phyloP scores from a whole-genome alignment of 306 rosid genomes.

The Calophaca sinica region DNA sequence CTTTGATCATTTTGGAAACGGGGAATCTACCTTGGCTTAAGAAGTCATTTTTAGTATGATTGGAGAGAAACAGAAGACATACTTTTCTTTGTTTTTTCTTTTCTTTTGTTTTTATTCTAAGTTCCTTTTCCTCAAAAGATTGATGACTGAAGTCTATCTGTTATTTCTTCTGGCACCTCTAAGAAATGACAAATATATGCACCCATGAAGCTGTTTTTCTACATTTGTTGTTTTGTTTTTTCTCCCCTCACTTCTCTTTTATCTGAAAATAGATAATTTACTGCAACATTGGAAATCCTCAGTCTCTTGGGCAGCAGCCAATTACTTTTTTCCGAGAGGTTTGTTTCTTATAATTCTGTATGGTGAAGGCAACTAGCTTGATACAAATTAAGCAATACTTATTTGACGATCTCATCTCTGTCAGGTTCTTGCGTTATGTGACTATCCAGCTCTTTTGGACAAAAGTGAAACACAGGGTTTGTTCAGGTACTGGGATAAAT shows the following conservation, averaged over 20 bases:
- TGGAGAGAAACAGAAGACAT: not conserved
- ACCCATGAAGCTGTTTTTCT: not conserved
- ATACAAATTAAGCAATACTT: slow-evolving; percentile 14
- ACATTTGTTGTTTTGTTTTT: not conserved
- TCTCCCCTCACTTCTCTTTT: slow-evolving; percentile 37
- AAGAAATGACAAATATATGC: not conserved
- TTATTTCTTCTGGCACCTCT: slow-evolving; percentile 9
- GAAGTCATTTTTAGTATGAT: not conserved
- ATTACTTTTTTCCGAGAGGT: slow-evolving; percentile 94
- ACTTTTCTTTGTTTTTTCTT: not conserved
- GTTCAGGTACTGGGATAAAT: slow-evolving; percentile 74
- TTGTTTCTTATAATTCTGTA: slow-evolving; percentile 47
- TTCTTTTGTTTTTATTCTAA: not conserved
- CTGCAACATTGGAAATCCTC: slow-evolving; percentile 98
- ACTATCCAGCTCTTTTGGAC: slow-evolving; percentile 89
- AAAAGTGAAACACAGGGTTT: slow-evolving; percentile 86
- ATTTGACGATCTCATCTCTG: slow-evolving; percentile 36
- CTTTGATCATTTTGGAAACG: slow-evolving; percentile 20
- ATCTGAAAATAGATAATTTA: slow-evolving; percentile 68
- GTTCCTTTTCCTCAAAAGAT: not conserved
- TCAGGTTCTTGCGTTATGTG: slow-evolving; percentile 91
- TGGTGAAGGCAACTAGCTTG: slow-evolving; percentile 16
- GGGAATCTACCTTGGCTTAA: not conserved
- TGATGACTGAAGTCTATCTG: not conserved
- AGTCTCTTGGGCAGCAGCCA: slow-evolving; percentile 91